Base-by-base conservation (phyloP, 495 filamentous ascomycete genomes). In the Tetracladium setigerum region DNA sequence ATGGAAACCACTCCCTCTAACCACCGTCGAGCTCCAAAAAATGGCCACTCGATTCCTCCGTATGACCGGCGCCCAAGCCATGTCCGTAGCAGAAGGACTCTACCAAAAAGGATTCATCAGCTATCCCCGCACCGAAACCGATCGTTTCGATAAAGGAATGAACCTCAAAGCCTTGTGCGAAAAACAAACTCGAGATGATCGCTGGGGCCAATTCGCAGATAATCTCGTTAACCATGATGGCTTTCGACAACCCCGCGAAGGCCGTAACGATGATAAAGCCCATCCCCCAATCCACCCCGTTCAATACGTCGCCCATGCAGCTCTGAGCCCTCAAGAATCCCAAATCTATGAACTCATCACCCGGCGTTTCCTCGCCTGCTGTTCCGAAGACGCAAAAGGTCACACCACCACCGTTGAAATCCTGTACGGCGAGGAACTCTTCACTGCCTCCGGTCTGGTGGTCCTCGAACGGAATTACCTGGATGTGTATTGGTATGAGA, bases 1-100 rank as follows among this genome's bases (percentile, higher is more conserved):
- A 67, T 95, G 84, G 89, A 86, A 87, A 56, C 92, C 92, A 2
- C 61, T 98, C 30, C 92, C 92, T 1, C 70, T 98, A 55, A 98
- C 92, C 0, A 98, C 92, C 0, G 87, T 98, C n/a, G 94, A 98
- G 56, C 67, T 98, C n/a, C 92, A 97, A 60, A 97, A 95, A 71
- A 88, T 89, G 72, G 92, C 94, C 15, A 92, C 82, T 52, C 72
- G 77, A 41, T 94, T 89, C 57, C 72, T 97, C 11, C 76, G 81
- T 15, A 82, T 98, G 76, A 86, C 85, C 49, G 86, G 87, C 66
- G 82, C 94, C 48, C 68, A 78, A 34, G 87, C 94, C 34, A 95
- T 98, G 89, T 83, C 79, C 53, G 77, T 84, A 19, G 92, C 92
- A 27, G 92, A 98, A 65, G 68, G 68, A n/a, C 74, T 98, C 3